Conservation (phyloP, 2,329 filamentous ascomycete species). For the Aspergillus pseudoviridinutans region DNA sequence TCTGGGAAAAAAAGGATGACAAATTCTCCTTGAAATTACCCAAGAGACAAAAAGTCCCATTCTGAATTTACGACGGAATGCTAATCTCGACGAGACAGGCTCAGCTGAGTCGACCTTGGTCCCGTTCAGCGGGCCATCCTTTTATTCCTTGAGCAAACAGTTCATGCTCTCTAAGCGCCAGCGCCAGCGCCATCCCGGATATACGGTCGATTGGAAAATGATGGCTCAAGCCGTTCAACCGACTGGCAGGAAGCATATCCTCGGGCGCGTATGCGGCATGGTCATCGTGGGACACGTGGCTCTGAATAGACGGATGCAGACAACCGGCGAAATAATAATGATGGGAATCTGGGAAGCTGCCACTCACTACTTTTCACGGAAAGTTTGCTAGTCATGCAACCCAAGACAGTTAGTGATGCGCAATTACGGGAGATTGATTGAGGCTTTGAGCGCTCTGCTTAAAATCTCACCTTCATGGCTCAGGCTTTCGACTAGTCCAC, state of each 20-base stretch:
- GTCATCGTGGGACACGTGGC: conserved; percentile 16
- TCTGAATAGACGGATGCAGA: conserved; percentile 12
- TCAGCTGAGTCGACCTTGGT: not conserved
- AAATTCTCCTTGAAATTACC: not conserved
- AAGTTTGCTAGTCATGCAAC: not conserved
- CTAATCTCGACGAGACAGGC: not conserved
- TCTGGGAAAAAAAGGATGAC: not conserved
- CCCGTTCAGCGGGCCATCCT: not conserved
- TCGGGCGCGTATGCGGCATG: conserved; percentile 16
- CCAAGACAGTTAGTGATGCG: not conserved
- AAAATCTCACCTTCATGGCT: not conserved
- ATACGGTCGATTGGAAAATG: conserved; percentile 6
- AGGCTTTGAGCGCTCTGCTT: not conserved
- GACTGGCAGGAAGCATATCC: conserved; percentile 1
- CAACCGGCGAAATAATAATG: not conserved
- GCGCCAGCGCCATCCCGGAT: conserved; percentile 10
- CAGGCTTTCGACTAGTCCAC: not conserved
- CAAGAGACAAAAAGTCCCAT: not conserved
- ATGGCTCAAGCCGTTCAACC: conserved; percentile 5
- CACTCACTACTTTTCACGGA: not conserved
- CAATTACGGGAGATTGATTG: not conserved
- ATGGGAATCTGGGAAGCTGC: not conserved
- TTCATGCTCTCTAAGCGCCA: conserved; percentile 8
- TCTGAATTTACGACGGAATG: not conserved
- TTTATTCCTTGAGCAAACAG: not conserved